phyloP scores from a whole-genome alignment of 2,329 filamentous ascomycete species.

The Ophiocordyceps camponoti-saundersi region DNA sequence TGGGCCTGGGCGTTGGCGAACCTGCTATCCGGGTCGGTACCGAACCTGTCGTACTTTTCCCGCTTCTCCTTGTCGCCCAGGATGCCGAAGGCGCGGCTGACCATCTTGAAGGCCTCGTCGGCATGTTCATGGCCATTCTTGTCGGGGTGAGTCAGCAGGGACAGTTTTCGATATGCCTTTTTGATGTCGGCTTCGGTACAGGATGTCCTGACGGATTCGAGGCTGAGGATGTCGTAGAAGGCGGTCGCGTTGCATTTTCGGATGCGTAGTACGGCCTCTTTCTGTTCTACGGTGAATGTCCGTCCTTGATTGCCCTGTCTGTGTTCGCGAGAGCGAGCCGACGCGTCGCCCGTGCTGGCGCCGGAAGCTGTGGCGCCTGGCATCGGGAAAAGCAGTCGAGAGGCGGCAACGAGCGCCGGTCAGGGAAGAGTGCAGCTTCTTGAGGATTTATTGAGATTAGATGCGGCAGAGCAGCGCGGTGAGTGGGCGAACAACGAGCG shows the following conservation, averaged over 20 bases:
- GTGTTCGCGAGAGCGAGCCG: constrained; percentile 42
- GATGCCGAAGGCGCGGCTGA: constrained; percentile 82
- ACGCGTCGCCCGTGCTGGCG: constrained; percentile 26
- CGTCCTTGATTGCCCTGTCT: constrained; percentile 62
- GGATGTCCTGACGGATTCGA: constrained; percentile 45
- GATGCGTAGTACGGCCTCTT: constrained; percentile 79
- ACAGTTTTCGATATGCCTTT: constrained; percentile 92
- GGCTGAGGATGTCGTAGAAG: constrained; percentile 85
- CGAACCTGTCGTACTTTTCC: constrained; percentile 71
- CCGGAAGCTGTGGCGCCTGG: constrained; percentile 36
- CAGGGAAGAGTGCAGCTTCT: not conserved
- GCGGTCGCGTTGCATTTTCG: constrained; percentile 68
- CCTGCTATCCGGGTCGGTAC: constrained; percentile 79
- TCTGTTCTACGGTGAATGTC: constrained; percentile 77
- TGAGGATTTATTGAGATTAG: not conserved
- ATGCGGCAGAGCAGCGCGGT: not conserved
- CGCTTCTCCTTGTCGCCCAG: constrained; percentile 81
- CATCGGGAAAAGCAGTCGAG: constrained; percentile 8
- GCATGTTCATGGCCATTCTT: constrained; percentile 95
- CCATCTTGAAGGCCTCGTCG: constrained; percentile 98
- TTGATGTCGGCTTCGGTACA: constrained; percentile 78
- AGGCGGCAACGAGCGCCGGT: not conserved
- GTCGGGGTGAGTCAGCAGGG: constrained; percentile 88
- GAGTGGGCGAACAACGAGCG: not conserved
- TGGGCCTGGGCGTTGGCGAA: constrained; percentile 49